phyloP scores from a whole-genome alignment of 192 early-diverging fungal species.

The Entomortierella chlamydospora region DNA sequence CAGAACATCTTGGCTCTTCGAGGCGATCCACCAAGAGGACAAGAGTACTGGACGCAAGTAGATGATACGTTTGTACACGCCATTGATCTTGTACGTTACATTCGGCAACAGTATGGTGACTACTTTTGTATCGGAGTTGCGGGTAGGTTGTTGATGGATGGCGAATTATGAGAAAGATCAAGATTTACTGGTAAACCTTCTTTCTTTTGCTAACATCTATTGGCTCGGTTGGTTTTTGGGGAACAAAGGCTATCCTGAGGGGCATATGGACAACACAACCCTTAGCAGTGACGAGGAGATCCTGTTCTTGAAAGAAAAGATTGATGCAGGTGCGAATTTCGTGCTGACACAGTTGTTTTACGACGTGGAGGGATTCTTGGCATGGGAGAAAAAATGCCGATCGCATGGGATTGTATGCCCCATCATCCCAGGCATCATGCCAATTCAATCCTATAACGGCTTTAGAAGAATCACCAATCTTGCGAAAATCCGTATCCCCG shows the following conservation, averaged over 20 bases:
- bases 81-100: slow-evolving; percentile 83
- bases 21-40: slow-evolving; percentile 86
- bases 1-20: slow-evolving; percentile 89
- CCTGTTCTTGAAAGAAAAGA: slow-evolving; percentile 74
- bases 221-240: slow-evolving; percentile 7
- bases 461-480: slow-evolving; percentile 86
- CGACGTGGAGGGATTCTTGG: slow-evolving; percentile 76
- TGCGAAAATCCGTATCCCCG: slow-evolving; percentile 77
- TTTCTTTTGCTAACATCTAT: neutral
- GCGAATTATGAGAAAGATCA: slow-evolving; percentile 22
- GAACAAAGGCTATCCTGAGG: slow-evolving; percentile 78
- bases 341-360: slow-evolving; percentile 90
- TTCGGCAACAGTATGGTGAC: slow-evolving; percentile 79
- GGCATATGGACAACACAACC: slow-evolving; percentile 76
- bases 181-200: neutral
- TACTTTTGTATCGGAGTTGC: slow-evolving; percentile 93
- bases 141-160: slow-evolving; percentile 43
- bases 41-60: slow-evolving; percentile 77
- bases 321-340: slow-evolving; percentile 86
- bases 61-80: slow-evolving; percentile 83
- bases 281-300: slow-evolving; percentile 67
- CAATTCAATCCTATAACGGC: slow-evolving; percentile 82
- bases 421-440: slow-evolving; percentile 91
- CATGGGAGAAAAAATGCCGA: slow-evolving; percentile 77
- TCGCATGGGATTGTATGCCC: slow-evolving; percentile 60